Base-by-base conservation (phyloP, 805 yeast species). In the Teunomyces pallodes region DNA sequence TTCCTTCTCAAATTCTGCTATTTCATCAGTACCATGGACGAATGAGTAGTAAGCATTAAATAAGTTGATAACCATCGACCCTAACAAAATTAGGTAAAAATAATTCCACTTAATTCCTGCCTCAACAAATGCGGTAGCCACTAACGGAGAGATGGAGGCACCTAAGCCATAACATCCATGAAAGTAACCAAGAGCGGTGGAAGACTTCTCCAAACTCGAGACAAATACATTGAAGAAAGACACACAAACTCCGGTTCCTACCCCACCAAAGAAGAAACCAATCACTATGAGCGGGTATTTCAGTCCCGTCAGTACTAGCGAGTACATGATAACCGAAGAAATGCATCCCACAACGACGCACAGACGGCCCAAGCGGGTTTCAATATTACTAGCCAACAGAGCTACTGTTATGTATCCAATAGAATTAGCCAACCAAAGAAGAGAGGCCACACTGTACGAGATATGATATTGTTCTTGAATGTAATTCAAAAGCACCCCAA, bases 101-200 rank as follows among this genome's bases (percentile, higher is more conserved):
- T 46, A 56, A 48, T 59, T 51, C 64, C 64, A 59, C 14, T 31
- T 33, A 38, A 59, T 33, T 4, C 46, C 50, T 9, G 48, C 43
- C 24, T 54, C 55, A 4, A 58, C 46, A 49, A 57, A 49, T 7
- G 55, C 47, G 3, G 61, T 58, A 16, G 62, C 61, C 24, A 53
- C 41, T 35, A 59, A 46, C 3, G 64, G 64, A 8, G 61, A 53
- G 6, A 64, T 42, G 52, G 66, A 46, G 39, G 64, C 56, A 5
- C 65, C 65, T n/a, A 57, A 14, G 5, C 66, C 66, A 48, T 61
- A 61, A 10, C 52, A 44, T 10, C 61, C 66, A 40, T 60, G 64
- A 48, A 56, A 59, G 13, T 49, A 46, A 3, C 59, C 55, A 14
- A 61, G 46, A 24, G 55, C 55, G 31, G 48, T 52, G 10, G 64